A percentile compares a stretch with the other conserved stretches of the same genome.
These are phyloP conservation scores for Microbotryum silenes-acaulis DNA, from an alignment of 1,284 basidiomycete species.

Conservation along the genomic window DNA sequence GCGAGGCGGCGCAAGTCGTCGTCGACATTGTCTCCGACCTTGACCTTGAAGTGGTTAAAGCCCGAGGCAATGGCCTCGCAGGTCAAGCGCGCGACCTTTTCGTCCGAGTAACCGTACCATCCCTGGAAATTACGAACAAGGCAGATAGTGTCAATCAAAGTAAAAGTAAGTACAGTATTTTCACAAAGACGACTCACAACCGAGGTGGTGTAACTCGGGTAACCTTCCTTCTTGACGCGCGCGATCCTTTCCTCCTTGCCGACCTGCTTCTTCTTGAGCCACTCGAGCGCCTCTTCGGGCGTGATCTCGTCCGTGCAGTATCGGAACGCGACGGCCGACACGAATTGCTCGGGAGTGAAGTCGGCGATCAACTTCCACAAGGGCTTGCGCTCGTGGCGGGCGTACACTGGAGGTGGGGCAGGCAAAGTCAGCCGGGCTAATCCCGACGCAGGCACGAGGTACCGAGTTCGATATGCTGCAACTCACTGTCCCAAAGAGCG, in stretches of 20 bases:
- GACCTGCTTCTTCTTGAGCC: conserved; percentile 68
- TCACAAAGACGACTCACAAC: conserved; percentile 46
- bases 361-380: conserved; percentile 78
- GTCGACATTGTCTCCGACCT: conserved; percentile 75
- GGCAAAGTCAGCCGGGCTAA: not conserved
- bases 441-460: not conserved
- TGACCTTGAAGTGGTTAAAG: conserved; percentile 46
- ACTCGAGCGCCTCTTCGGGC: conserved; percentile 72
- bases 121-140: conserved; percentile 39
- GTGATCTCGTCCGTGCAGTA: conserved; percentile 93
- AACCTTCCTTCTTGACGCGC: conserved; percentile 56
- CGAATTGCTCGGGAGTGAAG: conserved; percentile 75
- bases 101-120: conserved; percentile 62
- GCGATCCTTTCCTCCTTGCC: conserved; percentile 70
- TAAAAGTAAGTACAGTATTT: conserved; percentile 46
- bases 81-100: conserved; percentile 79
- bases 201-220: conserved; percentile 90
- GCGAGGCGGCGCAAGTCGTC: conserved; percentile 78
- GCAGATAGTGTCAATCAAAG: conserved; percentile 26
- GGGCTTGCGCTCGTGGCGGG: conserved; percentile 64
- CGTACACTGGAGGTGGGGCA: conserved; percentile 68
- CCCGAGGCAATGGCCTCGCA: conserved; percentile 56
- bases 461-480: conserved; percentile 40
- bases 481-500: conserved; percentile 45
- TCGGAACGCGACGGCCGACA: conserved; percentile 71